Evolutionary conservation across 257 asterid genomes (phyloP), one percentile per base, ranked within the genome.

Genomic region (Rubia yunnanensis): DNA sequence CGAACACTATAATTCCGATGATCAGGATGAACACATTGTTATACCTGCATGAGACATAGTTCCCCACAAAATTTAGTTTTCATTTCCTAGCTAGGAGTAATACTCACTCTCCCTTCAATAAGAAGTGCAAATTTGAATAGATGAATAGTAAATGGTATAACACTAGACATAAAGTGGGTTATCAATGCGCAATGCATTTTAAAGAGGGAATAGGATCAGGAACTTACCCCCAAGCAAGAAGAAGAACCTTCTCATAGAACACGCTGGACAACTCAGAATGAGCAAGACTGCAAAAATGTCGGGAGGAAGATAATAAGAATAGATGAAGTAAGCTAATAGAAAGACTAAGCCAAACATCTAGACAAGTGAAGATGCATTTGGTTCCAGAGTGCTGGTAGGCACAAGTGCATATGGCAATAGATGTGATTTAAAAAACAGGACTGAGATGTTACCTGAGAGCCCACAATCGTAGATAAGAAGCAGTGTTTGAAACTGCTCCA

Each of bases 391-490:
- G 64, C 44, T 44, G 32, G 30, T 3, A 31, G 27, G 7, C 46
- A 28, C 20, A 39, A 22, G n/a, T 8, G 28, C 31, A 55, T 27
- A 39, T 1, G 13, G 10, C 38, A 56, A 59, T 22, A 17, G 28
- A 22, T 58, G 44, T 72, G 41, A 27, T 9, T 14, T 14, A n/a
- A 5, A 41, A 72, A 48, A 13, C 53, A 17, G 9, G 64, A 52
- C 17, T n/a, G n/a, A 20, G 63, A 64, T 53, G 67, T 80, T 44
- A 94, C 99, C 99, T 94, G 76, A 94, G 98, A 63, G 99, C 99
- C 99, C 99, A 94, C 72, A 94, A 77, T 73, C 98, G 99, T 74
- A 94, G 99, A 83, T 94, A 94, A 11, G 98, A 94, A 76, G 99
- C 99, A 23, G 99, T 90, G 78, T 94, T 90, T 61, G 99, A 94